Conservation (phyloP, 164 flowering plant species). For the Vitis riparia region DNA sequence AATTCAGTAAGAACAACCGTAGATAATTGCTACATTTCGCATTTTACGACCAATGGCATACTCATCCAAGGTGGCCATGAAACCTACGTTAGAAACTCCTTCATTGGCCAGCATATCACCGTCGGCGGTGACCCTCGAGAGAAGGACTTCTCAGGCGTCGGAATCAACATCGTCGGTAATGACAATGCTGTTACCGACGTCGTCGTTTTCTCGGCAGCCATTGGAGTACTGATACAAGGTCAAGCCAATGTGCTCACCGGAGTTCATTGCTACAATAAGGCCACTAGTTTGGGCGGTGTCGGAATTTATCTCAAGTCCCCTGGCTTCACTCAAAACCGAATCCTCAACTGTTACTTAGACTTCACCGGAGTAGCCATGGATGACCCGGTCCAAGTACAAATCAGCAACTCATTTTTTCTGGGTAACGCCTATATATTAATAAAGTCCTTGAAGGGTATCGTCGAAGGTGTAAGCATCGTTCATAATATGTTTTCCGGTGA, state of each 20-base stretch:
- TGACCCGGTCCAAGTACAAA: slow-evolving; percentile 26
- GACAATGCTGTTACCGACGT: slow-evolving; percentile 23
- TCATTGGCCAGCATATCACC: slow-evolving; percentile 24
- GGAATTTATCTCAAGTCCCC: slow-evolving; percentile 17
- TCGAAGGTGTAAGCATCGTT: slow-evolving; percentile 10
- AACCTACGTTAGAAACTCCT: slow-evolving; percentile 15
- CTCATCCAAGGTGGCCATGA: slow-evolving; percentile 19
- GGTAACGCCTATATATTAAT: slow-evolving; percentile 18
- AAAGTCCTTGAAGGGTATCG: slow-evolving; percentile 10
- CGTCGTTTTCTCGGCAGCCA: slow-evolving; percentile 19
- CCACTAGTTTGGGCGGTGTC: slow-evolving; percentile 17
- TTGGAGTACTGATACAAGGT: slow-evolving; percentile 15
- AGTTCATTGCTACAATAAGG: slow-evolving; percentile 29
- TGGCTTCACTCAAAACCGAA: slow-evolving; percentile 21
- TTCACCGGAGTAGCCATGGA: slow-evolving; percentile 23
- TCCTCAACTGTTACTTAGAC: slow-evolving; percentile 22
- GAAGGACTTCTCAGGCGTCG: slow-evolving; percentile 21
- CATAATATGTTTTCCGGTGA: slow-evolving; percentile 25
- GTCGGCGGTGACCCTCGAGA: slow-evolving; percentile 19
- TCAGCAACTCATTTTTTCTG: slow-evolving; percentile 17
- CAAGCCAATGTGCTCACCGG: slow-evolving; percentile 23
- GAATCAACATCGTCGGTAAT: slow-evolving; percentile 19
- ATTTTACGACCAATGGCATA: slow-evolving; percentile 13
- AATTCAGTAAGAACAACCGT: slow-evolving; percentile 20
- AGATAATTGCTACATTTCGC: slow-evolving; percentile 22